Evolutionary conservation across 805 yeast species (phyloP).

Genomic region (Helenozyma rhizophorensis): DNA sequence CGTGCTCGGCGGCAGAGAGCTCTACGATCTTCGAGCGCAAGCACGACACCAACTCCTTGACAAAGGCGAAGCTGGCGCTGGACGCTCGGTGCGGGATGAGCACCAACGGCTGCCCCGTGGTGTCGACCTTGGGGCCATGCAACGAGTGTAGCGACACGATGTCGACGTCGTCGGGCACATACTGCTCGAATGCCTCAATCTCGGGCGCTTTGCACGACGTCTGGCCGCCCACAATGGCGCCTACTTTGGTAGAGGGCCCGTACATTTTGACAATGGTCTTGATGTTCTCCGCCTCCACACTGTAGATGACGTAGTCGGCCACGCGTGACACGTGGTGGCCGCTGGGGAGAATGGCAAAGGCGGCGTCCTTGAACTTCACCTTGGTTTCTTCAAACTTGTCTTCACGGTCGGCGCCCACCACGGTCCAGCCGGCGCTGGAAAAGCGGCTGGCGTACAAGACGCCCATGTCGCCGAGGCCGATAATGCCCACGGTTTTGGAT

Average conservation of each 20-base stretch:
- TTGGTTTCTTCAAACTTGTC: slow-evolving; percentile 48
- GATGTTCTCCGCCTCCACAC: slow-evolving; percentile 89
- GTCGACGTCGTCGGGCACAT: slow-evolving; percentile 72
- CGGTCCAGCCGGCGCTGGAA: slow-evolving; percentile 81
- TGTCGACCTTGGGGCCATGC: slow-evolving; percentile 89
- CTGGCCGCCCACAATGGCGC: slow-evolving; percentile 96
- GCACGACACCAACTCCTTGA: slow-evolving; percentile 63
- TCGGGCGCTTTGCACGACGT: slow-evolving; percentile 94
- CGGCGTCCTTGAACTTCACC: slow-evolving; percentile 34
- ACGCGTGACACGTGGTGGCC: slow-evolving; percentile 82
- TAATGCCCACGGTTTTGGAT: slow-evolving; percentile 72
- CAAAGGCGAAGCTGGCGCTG: slow-evolving; percentile 52
- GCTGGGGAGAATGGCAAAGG: slow-evolving; percentile 58
- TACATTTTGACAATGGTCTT: slow-evolving; percentile 65
- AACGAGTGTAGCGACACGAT: slow-evolving; percentile 86
- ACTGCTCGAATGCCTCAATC: slow-evolving; percentile 73
- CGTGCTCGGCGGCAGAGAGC: slow-evolving; percentile 84
- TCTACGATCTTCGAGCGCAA: slow-evolving; percentile 73
- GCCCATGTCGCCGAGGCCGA: slow-evolving; percentile 98
- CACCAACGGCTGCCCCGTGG: slow-evolving; percentile 91
- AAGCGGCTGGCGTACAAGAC: slow-evolving; percentile 75
- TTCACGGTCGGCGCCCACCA: slow-evolving; percentile 83
- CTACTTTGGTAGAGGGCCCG: slow-evolving; percentile 84
- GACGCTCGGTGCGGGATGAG: slow-evolving; percentile 70
- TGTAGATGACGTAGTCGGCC: slow-evolving; percentile 80